Base-by-base conservation (phyloP, 2,329 filamentous ascomycete species). In the Nigrograna mackinnonii region DNA sequence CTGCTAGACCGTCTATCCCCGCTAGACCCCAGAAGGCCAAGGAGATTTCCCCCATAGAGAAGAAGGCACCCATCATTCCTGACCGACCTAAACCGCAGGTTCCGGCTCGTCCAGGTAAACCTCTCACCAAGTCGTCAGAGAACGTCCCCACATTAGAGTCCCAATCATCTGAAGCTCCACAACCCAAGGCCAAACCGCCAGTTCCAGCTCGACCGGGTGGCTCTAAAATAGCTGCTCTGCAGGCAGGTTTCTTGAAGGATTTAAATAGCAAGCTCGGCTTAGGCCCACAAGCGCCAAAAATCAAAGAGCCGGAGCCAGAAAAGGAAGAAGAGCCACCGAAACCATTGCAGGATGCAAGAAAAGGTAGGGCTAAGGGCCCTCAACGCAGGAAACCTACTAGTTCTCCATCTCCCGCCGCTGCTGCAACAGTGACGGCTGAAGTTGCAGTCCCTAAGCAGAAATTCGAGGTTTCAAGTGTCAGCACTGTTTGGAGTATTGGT, bases 191-290 rank as follows among this genome's bases (percentile, higher is more conserved):
- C n/a, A 97, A 96, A 65, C 91, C 94, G 4, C 80, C 84, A 0
- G 80, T 97, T 2, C 91, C 94, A 9, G 80, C 85, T 12, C 83
- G 90, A 34, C 89, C 91, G 2, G 79, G 79, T 32, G 89, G 89
- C 7, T 82, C 84, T 57, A 97, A 97, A 74, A 95, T 99, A 64
- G 90, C 91, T 13, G 87, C 89, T 18, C 75, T 99, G 22, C 91
- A 95, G 69, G 89, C 89, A 26, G 90, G 89, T 3, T 97, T 99
- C 68, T 84, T 99, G 79, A 91, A 85, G 33, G 92, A 97, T 61
- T 75, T 99, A 31, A 96, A 97, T 69, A 91, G 90, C 57, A 87
- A 91, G 36, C 76, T 99, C 20, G 86, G 90, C 62, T 73, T 95
- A 24, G 94, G 94, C 1, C 92, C 91, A n/a, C 85, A 89, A 55